Conservation (phyloP, 139 green algal genomes). For the Chlorella sp. region DNA sequence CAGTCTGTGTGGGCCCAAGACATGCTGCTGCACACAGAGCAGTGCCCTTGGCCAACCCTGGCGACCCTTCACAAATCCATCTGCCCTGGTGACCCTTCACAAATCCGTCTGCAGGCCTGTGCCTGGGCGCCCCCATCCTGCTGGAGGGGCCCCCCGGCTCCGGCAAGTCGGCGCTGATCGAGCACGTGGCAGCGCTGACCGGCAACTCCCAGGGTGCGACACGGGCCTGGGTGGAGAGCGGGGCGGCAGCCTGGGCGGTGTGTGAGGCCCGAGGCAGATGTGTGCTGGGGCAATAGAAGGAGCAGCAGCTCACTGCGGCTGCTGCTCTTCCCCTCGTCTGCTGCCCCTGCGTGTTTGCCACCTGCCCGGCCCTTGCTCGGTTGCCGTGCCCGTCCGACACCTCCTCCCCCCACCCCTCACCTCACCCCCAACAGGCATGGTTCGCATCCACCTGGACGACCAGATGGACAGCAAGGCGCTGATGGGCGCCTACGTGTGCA, state of each 20-base stretch:
- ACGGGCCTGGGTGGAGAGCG: too few relatives aligned
- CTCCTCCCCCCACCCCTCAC: background rate
- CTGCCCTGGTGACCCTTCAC: background rate
- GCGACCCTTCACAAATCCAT: background rate
- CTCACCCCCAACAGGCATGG: conserved; percentile 47
- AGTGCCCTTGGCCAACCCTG: too few relatives aligned
- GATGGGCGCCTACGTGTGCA: conserved; percentile 94
- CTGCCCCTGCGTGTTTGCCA: too few relatives aligned
- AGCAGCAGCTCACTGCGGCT: too few relatives aligned
- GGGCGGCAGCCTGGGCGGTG: too few relatives aligned
- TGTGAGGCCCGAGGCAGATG: too few relatives aligned
- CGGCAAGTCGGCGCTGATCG: conserved; percentile 88
- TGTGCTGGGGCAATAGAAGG: too few relatives aligned
- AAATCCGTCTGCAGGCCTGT: conserved; percentile 60
- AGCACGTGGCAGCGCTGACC: conserved; percentile 79
- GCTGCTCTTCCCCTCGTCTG: too few relatives aligned
- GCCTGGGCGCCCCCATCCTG: conserved; percentile 78
- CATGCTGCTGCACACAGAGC: too few relatives aligned
- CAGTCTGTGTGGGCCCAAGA: too few relatives aligned
- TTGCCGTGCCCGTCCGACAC: too few relatives aligned
- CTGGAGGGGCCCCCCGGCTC: conserved; percentile 88
- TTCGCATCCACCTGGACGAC: conserved; percentile 94
- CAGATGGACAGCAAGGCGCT: conserved; percentile 96
- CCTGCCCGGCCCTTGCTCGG: too few relatives aligned
- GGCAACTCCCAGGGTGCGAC: conserved; percentile 60